Evolutionary conservation across 148 eudicot species (phyloP).

Genomic region (Diospyros kaki): DNA sequence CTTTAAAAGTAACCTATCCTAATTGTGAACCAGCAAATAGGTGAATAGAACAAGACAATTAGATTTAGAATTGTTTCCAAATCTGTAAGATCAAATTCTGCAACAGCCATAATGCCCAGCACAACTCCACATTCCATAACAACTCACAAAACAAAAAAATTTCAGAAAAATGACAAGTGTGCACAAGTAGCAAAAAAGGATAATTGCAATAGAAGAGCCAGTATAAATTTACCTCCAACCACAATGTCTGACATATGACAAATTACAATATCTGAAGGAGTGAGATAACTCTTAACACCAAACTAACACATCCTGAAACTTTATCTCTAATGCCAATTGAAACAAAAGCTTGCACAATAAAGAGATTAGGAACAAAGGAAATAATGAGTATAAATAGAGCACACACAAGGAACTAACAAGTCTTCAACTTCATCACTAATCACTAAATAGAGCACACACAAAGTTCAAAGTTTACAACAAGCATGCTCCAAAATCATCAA

Average conservation of each 20-base stretch:
- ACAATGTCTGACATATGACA: slow-evolving; percentile 48
- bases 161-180: background rate
- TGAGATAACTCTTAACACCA: slow-evolving; percentile 27
- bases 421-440: too few species aligned
- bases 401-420: too few species aligned
- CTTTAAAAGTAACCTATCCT: background rate
- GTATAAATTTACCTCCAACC: slow-evolving; percentile 36
- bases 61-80: background rate
- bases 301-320: too few species aligned
- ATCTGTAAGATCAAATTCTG: background rate
- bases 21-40: background rate
- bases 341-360: slow-evolving; percentile 47
- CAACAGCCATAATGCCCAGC: background rate
- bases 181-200: background rate
- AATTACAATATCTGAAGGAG: slow-evolving; percentile 53
- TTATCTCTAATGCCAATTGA: too few species aligned
- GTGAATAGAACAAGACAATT: background rate
- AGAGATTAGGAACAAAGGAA: too few species aligned
- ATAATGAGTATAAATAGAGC: too few species aligned
- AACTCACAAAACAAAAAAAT: background rate
- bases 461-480: too few species aligned
- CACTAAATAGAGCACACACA: too few species aligned
- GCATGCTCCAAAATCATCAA: too few species aligned
- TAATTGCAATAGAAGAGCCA: background rate
- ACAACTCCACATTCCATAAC: background rate